Evolutionary conservation across 129 eudicot species (phyloP).

Genomic region (Saposhnikovia divaricata): DNA sequence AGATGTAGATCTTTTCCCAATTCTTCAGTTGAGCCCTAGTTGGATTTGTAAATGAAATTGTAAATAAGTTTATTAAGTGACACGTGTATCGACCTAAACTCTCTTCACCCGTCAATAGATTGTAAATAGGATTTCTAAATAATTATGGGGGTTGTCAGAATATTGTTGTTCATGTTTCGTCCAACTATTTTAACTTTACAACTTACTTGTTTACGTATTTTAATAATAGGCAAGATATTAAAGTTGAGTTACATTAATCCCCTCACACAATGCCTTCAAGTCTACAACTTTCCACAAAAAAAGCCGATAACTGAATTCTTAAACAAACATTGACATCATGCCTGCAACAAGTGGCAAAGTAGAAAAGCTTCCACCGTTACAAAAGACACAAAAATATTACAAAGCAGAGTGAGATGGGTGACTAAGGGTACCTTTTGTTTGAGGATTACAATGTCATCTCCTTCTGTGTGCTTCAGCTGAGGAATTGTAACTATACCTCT

Average conservation of each 20-base stretch:
- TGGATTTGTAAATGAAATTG: too few relatives aligned
- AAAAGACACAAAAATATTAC: neutral
- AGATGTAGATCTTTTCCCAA: too few relatives aligned
- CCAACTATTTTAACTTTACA: neutral
- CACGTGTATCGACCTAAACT: neutral
- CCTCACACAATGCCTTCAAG: neutral
- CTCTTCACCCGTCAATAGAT: too few relatives aligned
- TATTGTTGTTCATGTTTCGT: neutral
- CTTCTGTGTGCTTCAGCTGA: slow-evolving; percentile 56
- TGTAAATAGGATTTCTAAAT: too few relatives aligned
- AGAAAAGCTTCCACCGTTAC: neutral
- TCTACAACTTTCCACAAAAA: neutral
- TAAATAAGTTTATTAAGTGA: too few relatives aligned
- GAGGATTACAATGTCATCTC: slow-evolving; percentile 66
- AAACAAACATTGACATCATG: neutral
- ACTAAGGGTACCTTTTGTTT: slow-evolving; percentile 74
- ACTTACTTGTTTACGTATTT: neutral
- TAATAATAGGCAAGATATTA: neutral
- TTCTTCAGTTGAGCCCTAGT: too few relatives aligned
- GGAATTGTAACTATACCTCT: slow-evolving; percentile 76
- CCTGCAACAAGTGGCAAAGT: neutral
- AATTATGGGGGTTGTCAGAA: neutral
- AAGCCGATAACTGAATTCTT: neutral
- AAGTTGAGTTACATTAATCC: neutral
- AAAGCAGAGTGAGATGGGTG: neutral